Evolutionary conservation across 306 rosid species (phyloP).

Genomic region (Rosa persica): DNA sequence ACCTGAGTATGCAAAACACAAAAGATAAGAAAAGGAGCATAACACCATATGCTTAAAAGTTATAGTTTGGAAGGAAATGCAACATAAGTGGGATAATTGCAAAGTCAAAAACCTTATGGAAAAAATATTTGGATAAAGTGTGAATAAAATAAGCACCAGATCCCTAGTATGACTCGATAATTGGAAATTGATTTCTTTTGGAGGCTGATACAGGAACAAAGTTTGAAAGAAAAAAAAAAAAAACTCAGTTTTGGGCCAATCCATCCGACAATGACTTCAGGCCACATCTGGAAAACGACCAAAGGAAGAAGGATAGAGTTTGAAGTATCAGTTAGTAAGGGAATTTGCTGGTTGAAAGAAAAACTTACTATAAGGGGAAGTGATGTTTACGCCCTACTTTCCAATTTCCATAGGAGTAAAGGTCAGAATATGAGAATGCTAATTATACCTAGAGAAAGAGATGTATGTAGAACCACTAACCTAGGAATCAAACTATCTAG

Average conservation of each 20-base stretch:
- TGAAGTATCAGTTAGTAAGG: slow-evolving; percentile 12
- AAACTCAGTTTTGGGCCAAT: neutral
- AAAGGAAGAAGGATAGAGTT: slow-evolving; percentile 4
- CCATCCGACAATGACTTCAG: neutral
- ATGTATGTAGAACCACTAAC: slow-evolving; percentile 9
- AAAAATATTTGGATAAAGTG: neutral
- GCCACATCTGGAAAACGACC: neutral
- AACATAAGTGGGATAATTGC: slow-evolving; percentile 10
- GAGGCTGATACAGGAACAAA: neutral
- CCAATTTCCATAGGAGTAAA: neutral
- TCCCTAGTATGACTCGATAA: neutral
- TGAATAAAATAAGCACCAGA: slow-evolving; percentile 6
- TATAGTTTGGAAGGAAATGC: slow-evolving; percentile 15
- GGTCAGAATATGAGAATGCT: neutral
- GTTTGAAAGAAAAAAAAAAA: neutral
- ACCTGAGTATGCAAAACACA: slow-evolving; percentile 53
- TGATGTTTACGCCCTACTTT: neutral
- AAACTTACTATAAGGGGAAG: neutral
- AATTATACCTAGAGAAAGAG: neutral
- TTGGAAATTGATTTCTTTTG: neutral
- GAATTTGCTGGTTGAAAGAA: slow-evolving; percentile 16
- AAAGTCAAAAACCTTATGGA: neutral
- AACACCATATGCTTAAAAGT: slow-evolving; percentile 10
- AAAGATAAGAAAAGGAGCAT: slow-evolving; percentile 5
- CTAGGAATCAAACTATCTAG: neutral